Conservation (phyloP, 2,329 filamentous ascomycete species). For the Phialophora macrospora region DNA sequence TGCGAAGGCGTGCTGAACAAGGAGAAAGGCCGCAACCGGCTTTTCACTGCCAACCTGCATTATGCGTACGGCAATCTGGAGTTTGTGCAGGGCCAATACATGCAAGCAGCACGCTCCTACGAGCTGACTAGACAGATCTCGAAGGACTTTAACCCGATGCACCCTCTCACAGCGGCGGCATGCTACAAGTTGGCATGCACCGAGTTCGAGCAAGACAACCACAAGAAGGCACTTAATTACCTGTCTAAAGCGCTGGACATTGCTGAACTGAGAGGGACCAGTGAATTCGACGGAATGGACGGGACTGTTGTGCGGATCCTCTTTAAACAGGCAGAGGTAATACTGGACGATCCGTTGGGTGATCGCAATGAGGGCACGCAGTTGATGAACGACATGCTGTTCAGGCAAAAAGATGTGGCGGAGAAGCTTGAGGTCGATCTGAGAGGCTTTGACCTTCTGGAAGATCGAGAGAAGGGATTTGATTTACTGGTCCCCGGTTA, state of each 20-base stretch:
- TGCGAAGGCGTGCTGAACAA: conserved; percentile 23
- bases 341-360: conserved; percentile 22
- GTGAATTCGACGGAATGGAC: conserved; percentile 9
- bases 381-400: conserved; percentile 18
- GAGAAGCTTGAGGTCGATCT: conserved; percentile 19
- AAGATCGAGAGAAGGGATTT: conserved; percentile 22
- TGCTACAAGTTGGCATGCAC: conserved; percentile 23
- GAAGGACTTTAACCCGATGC: conserved; percentile 16
- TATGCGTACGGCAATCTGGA: conserved; percentile 24
- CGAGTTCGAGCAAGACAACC: conserved; percentile 21
- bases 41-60: conserved; percentile 15
- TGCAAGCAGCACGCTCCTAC: conserved; percentile 6
- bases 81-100: conserved; percentile 12
- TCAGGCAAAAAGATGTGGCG: conserved; percentile 20
- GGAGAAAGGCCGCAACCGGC: conserved; percentile 13
- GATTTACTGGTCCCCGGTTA: conserved; percentile 23
- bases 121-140: conserved; percentile 12
- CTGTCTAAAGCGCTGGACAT: conserved; percentile 21
- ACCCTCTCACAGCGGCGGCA: conserved; percentile 21
- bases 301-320: conserved; percentile 23
- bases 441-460: conserved; percentile 3
- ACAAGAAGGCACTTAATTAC: conserved; percentile 17
- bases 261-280: conserved; percentile 11
- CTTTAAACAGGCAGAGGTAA: conserved; percentile 22
- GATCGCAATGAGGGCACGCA: conserved; percentile 12